These are phyloP conservation scores for Saccharomyces hybrid DNA, from an alignment of 1,139 yeast species.

Conservation along the genomic window DNA sequence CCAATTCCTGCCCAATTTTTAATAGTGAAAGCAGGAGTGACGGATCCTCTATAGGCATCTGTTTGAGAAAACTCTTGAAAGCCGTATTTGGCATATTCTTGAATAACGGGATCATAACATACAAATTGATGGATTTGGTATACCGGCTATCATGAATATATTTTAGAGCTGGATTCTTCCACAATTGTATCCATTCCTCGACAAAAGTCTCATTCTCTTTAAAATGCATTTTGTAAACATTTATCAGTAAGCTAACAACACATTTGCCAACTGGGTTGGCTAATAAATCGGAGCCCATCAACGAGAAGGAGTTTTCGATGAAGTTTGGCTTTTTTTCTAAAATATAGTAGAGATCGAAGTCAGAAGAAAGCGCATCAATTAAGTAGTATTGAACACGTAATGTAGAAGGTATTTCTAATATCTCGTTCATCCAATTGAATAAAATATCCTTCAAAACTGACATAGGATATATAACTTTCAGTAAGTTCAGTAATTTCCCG, in stretches of 20 bases:
- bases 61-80: constrained; percentile 37
- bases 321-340: constrained; percentile 41
- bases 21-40: constrained; percentile 47
- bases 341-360: constrained; percentile 38
- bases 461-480: constrained; percentile 26
- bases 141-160: constrained; percentile 31
- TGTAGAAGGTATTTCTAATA: constrained; percentile 40
- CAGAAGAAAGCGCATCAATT: constrained; percentile 48
- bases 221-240: constrained; percentile 29
- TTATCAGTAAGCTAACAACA: constrained; percentile 40
- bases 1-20: constrained; percentile 57
- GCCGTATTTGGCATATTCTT: constrained; percentile 39
- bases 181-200: constrained; percentile 44
- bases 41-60: constrained; percentile 30
- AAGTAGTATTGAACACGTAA: constrained; percentile 55
- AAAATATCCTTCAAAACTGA: constrained; percentile 27
- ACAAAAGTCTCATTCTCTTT: constrained; percentile 16
- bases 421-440: constrained; percentile 39
- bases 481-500: constrained; percentile 41
- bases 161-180: constrained; percentile 41
- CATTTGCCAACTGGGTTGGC: constrained; percentile 66
- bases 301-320: constrained; percentile 38
- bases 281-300: constrained; percentile 51
- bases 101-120: constrained; percentile 58
- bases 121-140: constrained; percentile 46